These are phyloP conservation scores for Phytophthora cactorum DNA, from an alignment of 352 stramenopile genomes.

Conservation along the genomic window DNA sequence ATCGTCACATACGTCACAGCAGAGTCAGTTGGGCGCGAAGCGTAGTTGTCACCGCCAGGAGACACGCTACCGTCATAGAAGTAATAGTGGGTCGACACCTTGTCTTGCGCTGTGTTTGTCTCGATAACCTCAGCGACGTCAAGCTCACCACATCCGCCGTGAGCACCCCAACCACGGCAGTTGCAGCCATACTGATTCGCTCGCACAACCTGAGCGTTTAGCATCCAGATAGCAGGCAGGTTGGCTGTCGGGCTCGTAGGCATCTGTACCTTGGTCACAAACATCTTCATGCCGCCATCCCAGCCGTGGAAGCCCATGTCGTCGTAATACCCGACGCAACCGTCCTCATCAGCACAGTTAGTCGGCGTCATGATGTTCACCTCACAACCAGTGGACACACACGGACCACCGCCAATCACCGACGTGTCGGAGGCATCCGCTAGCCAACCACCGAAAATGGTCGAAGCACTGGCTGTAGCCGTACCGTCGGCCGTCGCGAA, in stretches of 20 bases:
- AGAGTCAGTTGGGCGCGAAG: slow-evolving; percentile 35
- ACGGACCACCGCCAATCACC: slow-evolving; percentile 48
- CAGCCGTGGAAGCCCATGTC: slow-evolving; percentile 75
- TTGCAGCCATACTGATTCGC: slow-evolving; percentile 82
- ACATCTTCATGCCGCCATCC: slow-evolving; percentile 80
- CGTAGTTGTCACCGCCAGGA: slow-evolving; percentile 57
- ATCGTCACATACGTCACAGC: slow-evolving; percentile 63
- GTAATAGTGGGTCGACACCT: slow-evolving; percentile 81
- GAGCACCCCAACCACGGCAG: slow-evolving; percentile 58
- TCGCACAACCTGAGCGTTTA: slow-evolving; percentile 76
- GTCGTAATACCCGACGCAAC: slow-evolving; percentile 75
- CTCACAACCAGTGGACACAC: slow-evolving; percentile 67
- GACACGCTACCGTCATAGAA: slow-evolving; percentile 66
- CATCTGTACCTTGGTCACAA: slow-evolving; percentile 79
- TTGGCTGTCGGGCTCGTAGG: slow-evolving; percentile 48
- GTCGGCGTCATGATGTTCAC: slow-evolving; percentile 79
- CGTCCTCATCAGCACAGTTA: slow-evolving; percentile 50
- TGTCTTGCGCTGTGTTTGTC: slow-evolving; percentile 56
- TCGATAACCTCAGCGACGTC: slow-evolving; percentile 82
- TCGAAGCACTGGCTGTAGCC: slow-evolving; percentile 35
- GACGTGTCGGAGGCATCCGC: slow-evolving; percentile 56
- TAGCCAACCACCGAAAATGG: slow-evolving; percentile 54
- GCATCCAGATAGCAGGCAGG: slow-evolving; percentile 81
- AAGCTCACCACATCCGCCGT: slow-evolving; percentile 74
- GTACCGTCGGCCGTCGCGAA: slow-evolving; percentile 45